phyloP scores from a whole-genome alignment of 2,329 filamentous ascomycete species.

The Westerdykella sp. region DNA sequence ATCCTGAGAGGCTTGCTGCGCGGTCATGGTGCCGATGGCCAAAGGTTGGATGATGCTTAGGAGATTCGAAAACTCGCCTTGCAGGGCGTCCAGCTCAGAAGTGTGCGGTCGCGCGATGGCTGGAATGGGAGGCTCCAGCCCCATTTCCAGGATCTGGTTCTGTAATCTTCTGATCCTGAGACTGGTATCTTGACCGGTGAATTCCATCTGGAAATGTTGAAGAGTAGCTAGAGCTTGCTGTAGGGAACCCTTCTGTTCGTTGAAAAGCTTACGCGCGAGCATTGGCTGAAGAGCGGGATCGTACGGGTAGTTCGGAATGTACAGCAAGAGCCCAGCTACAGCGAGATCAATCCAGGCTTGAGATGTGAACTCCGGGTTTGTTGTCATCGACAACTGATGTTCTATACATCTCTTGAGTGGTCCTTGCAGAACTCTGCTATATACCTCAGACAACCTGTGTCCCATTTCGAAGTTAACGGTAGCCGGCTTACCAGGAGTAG shows the following conservation, averaged over 20 bases:
- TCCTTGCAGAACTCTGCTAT: constrained; percentile 30
- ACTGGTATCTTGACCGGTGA: constrained; percentile 63
- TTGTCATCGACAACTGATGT: neutral
- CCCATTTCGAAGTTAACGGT: constrained; percentile 9
- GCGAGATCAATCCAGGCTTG: constrained; percentile 70
- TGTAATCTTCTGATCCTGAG: constrained; percentile 59
- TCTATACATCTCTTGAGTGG: constrained; percentile 11
- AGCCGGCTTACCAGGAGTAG: too few species aligned
- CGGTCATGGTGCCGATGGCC: constrained; percentile 16
- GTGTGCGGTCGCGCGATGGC: constrained; percentile 64
- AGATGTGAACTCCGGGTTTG: constrained; percentile 34
- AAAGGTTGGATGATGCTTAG: constrained; percentile 41
- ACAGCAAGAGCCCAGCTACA: constrained; percentile 67
- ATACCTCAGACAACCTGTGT: constrained; percentile 13
- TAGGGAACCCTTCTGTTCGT: constrained; percentile 52
- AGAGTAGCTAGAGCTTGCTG: constrained; percentile 55
- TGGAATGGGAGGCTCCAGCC: constrained; percentile 58
- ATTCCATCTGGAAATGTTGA: constrained; percentile 57
- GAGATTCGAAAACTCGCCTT: constrained; percentile 76
- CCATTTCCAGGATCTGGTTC: constrained; percentile 57
- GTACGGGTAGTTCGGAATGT: constrained; percentile 78
- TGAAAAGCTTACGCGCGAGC: constrained; percentile 58
- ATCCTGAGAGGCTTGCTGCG: constrained; percentile 23
- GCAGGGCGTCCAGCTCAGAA: constrained; percentile 64
- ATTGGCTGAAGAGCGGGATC: constrained; percentile 63